Conservation (phyloP, 108 stramenopile genomes). For the Nitzschia putrida region DNA sequence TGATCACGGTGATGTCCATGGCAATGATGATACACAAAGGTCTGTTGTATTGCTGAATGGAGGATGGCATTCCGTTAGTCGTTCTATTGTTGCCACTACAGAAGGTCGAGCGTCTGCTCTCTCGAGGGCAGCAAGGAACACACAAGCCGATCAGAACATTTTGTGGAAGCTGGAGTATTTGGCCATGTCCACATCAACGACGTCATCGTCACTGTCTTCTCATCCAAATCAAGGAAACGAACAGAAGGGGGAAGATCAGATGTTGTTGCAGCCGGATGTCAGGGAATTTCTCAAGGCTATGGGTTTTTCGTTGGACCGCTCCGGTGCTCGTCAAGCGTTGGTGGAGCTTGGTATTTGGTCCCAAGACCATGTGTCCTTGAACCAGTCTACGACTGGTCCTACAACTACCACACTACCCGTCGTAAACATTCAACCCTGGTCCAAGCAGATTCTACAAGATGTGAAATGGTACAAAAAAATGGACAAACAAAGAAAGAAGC, state of each 20-base stretch:
- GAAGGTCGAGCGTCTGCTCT: conserved; percentile 74
- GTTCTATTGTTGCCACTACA: conserved; percentile 54
- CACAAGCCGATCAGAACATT: conserved; percentile 72
- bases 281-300: conserved; percentile 59
- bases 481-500: conserved; percentile 19
- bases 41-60: conserved; percentile 69
- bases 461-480: conserved; percentile 49
- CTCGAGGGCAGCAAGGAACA: conserved; percentile 1
- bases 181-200: conserved; percentile 64
- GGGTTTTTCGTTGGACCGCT: conserved; percentile 55
- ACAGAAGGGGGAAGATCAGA: background rate
- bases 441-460: conserved; percentile 55
- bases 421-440: conserved; percentile 57
- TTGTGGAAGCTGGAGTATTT: conserved; percentile 74
- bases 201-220: background rate
- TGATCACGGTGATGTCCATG: background rate
- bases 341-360: conserved; percentile 76
- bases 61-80: conserved; percentile 80
- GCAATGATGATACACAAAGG: background rate
- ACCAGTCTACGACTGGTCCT: background rate
- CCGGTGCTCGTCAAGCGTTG: conserved; percentile 73
- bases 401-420: background rate
- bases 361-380: background rate
- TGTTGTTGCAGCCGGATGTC: conserved; percentile 71
- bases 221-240: background rate